Evolutionary conservation across 1,139 yeast genomes (phyloP), one percentile per base, ranked within the genome.

Genomic region (Yamadazyma taylorii): DNA sequence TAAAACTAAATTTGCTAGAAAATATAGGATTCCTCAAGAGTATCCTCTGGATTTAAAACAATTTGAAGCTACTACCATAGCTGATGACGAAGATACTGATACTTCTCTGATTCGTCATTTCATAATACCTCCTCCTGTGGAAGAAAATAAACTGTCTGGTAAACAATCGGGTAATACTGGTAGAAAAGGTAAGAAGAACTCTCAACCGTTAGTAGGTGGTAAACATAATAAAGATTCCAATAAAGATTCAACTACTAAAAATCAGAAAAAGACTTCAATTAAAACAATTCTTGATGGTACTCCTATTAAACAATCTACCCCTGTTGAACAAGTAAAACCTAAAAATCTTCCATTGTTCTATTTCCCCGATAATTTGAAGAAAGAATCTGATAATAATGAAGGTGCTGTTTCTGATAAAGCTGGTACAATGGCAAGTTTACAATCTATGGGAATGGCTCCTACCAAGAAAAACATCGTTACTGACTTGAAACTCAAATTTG

Each of bases 1-100:
- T n/a, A 85, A 85, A 56, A 80, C 78, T 24, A 81, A 82, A 48
- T 88, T 79, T 56, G 85, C 85, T 2, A 69, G 66, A 42, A 73
- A 72, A 46, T 81, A 78, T 53, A 64, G 83, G 49, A 80, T 81
- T 9, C 74, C 83, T 10, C 68, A 73, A 32, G 79, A 70, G 32
- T 76, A 73, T 50, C 87, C 87, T 0, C 71, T 73, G 9, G 76
- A 75, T 41, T 59, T 76, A 41, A 61, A 66, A 38, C 74, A 69
- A 34, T 73, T 50, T 49, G 66, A 63, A 34, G 56, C 73, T 3
- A 66, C 73, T 2, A 70, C 35, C 10, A 29, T 21, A 3, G 24
- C 73, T 7, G 62, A 63, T 16, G 70, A 71, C 4, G 70, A 66
- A 32, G 59, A 59, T 5, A 43, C 56, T 8, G 65, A 51, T 46